These are phyloP conservation scores for Aureobasidium pullulans DNA, from an alignment of 2,329 filamentous ascomycete species.

Conservation along the genomic window DNA sequence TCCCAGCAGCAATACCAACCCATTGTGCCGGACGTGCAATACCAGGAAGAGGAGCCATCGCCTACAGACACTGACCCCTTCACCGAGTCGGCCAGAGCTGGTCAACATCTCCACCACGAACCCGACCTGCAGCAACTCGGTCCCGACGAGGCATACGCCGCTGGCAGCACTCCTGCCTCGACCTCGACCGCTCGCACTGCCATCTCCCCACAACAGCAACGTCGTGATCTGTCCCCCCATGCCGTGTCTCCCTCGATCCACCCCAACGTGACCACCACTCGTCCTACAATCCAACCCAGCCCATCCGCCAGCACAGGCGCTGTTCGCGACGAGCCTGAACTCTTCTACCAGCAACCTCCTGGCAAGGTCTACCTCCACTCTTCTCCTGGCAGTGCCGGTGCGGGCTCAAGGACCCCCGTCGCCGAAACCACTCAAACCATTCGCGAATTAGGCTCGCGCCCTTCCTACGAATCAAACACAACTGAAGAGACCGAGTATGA, in stretches of 20 bases:
- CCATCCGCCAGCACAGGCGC: not conserved
- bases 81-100: slow-evolving; percentile 39
- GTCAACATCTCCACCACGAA: slow-evolving; percentile 30
- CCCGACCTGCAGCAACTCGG: slow-evolving; percentile 29
- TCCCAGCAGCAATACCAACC: not conserved
- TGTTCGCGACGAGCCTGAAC: slow-evolving; percentile 18
- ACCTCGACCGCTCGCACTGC: slow-evolving; percentile 21
- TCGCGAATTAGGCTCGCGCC: slow-evolving; percentile 35
- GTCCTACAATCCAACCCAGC: not conserved
- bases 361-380: slow-evolving; percentile 25
- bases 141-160: slow-evolving; percentile 24
- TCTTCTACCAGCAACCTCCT: slow-evolving; percentile 41
- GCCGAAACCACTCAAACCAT: slow-evolving; percentile 16
- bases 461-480: slow-evolving; percentile 36
- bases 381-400: slow-evolving; percentile 15
- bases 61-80: slow-evolving; percentile 58
- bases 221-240: slow-evolving; percentile 4
- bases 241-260: not conserved
- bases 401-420: not conserved
- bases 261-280: not conserved
- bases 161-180: slow-evolving; percentile 16
- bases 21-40: not conserved
- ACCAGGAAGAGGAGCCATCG: slow-evolving; percentile 43
- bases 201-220: slow-evolving; percentile 14
- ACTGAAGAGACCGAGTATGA: slow-evolving; percentile 69